Percentiles rank a stretch among this genome's conserved stretches.
phyloP scores from a whole-genome alignment of 179 eudicot genomes.

The Camellia oleifera region DNA sequence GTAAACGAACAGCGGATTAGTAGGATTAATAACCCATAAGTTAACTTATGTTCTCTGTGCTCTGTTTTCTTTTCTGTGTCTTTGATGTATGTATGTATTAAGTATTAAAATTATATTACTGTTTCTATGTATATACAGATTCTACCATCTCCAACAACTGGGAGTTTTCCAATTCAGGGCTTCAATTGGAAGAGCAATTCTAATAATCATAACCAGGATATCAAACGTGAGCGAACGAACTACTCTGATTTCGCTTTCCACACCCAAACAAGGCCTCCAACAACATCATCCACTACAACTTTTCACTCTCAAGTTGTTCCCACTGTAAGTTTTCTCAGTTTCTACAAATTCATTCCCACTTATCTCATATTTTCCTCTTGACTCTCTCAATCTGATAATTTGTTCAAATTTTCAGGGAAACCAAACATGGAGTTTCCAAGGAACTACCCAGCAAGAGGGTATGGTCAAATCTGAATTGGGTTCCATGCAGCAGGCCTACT shows the following conservation, averaged over 20 bases:
- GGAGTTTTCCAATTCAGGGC: slow-evolving; percentile 31
- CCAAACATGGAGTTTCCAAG: slow-evolving; percentile 24
- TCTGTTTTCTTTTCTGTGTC: background rate
- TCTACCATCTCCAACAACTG: slow-evolving; percentile 50
- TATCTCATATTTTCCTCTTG: background rate
- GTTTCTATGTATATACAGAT: slow-evolving; percentile 22
- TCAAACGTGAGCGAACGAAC: slow-evolving; percentile 35
- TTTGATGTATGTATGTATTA: background rate
- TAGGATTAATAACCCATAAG: no score
- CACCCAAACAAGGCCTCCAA: slow-evolving; percentile 36
- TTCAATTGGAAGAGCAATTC: slow-evolving; percentile 45
- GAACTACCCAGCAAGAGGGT: slow-evolving; percentile 17
- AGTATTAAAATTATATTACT: background rate
- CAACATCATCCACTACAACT: slow-evolving; percentile 15
- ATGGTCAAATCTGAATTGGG: slow-evolving; percentile 18
- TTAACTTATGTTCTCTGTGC: background rate
- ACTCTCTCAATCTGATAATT: background rate
- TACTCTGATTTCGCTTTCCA: slow-evolving; percentile 65
- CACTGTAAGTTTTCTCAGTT: background rate
- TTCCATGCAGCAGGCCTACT: slow-evolving; percentile 12
- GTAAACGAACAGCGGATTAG: background rate
- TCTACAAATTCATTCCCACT: background rate
- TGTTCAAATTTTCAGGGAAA: slow-evolving; percentile 18
- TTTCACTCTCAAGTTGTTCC: slow-evolving; percentile 27
- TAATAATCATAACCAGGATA: slow-evolving; percentile 18